Evolutionary conservation across 345 rosid genomes (phyloP).

Genomic region (Abelmoschus esculentus): DNA sequence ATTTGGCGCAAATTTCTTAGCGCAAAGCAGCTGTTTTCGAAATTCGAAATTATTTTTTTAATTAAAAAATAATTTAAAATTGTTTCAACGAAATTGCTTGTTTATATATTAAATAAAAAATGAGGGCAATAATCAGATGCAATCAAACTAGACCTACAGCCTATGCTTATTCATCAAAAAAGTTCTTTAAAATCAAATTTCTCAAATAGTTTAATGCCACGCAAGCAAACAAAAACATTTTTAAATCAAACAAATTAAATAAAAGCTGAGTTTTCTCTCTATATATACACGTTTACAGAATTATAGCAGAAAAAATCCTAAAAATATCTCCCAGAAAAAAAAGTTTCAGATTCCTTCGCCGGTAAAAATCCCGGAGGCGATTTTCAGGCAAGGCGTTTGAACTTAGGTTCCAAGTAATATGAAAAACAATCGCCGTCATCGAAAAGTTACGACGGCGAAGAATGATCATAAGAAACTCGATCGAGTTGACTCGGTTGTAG

Average conservation of each 20-base stretch:
- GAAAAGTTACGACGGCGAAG: neutral
- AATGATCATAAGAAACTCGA: neutral
- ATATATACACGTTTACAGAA: neutral
- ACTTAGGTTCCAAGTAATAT: neutral
- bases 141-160: neutral
- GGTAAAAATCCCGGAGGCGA: neutral
- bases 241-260: no score
- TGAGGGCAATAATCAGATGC: no score
- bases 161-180: neutral
- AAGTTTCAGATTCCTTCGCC: neutral
- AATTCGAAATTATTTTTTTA: no score
- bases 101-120: no score
- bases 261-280: neutral
- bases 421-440: conserved; percentile 9
- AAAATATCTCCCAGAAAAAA: neutral
- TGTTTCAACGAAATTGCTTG: no score
- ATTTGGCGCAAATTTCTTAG: no score
- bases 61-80: no score
- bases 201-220: neutral
- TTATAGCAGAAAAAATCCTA: neutral
- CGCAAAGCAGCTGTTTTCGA: no score
- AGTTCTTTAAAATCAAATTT: no score
- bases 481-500: conserved; percentile 7
- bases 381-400: neutral
- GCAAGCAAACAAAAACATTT: no score